Conservation (phyloP, 108 stramenopile genomes). For the Hondaea fermentalgiana region DNA sequence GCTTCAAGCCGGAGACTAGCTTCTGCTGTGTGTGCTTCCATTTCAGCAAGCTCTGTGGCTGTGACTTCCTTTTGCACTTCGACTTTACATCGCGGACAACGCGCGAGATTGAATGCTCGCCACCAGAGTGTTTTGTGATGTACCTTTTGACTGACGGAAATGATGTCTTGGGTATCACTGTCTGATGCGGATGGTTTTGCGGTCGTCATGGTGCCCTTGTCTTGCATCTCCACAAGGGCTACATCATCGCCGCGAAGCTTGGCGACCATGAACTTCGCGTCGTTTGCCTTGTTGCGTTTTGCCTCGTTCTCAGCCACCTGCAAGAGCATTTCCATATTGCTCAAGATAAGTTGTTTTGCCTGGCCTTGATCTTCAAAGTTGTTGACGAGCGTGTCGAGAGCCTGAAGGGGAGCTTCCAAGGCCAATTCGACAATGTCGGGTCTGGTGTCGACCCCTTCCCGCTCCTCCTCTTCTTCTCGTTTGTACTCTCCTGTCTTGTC, state of each 20-base stretch:
- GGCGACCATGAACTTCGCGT: neutral
- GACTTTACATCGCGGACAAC: neutral
- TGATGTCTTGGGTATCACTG: neutral
- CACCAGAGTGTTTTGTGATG: neutral
- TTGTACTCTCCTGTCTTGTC: neutral
- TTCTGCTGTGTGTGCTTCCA: neutral
- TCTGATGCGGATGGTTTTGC: neutral
- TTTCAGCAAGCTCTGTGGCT: neutral
- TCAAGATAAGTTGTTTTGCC: neutral
- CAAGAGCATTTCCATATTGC: neutral
- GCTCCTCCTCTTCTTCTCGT: neutral
- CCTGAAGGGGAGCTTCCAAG: neutral
- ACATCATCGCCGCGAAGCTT: neutral
- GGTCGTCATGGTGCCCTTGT: neutral
- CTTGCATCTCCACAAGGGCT: neutral
- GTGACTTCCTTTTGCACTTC: neutral
- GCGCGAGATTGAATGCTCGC: neutral
- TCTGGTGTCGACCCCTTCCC: neutral
- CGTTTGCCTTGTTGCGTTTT: neutral
- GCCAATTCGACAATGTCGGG: neutral
- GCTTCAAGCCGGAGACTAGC: no score
- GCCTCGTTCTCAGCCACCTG: neutral
- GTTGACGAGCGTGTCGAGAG: neutral
- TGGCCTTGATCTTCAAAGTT: neutral
- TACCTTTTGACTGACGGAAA: neutral